Evolutionary conservation across 2,329 filamentous ascomycete species (phyloP), one percentile per base, ranked within the genome.

Genomic region (Cladosporium oxysporum): DNA sequence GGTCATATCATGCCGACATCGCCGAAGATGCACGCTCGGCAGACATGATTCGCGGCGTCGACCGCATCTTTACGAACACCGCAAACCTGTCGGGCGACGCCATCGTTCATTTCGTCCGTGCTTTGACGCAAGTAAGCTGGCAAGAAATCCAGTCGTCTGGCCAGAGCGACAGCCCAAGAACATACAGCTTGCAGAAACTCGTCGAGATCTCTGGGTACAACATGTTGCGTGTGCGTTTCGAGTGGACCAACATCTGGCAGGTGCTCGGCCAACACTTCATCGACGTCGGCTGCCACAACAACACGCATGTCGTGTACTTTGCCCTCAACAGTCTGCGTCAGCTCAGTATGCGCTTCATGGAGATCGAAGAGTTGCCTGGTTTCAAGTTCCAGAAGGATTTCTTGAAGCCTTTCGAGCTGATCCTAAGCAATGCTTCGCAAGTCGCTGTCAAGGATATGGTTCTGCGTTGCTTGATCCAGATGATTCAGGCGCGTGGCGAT

Each of bases 331-430:
- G 94, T 3, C 81, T 99, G 53, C 88, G 96, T 49, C 95, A 99
- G 77, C 82, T 99, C 49, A 97, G 94, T 0, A 98, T 99, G 93
- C 90, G 93, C 21, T 99, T 99, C 76, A 91, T 99, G 91, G 95
- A 99, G 79, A 93, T 98, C 67, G 95, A 97, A 76, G 95, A 99
- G 78, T 80, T 99, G 71, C 92, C 95, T 0, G 95, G 96, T 74
- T 99, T 99, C 86, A 98, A 98, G 78, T 99, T 99, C 76, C 95
- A 99, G 74, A 99, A 99, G 77, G 94, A 99, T 76, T 99, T 99
- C 77, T 81, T 99, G 63, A 98, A 97, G 79, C 95, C 96, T 0
- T 99, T 99, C 73, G 94, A 99, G 80, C 92, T 98, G 77, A 93
- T 99, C 72, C 92, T 99, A 82, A 90, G 91, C 66, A 98, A 99